Evolutionary conservation across 73 alveolate genomes (phyloP), one percentile per base, ranked within the genome.

Genomic region (Tetrahymena borealis): DNA sequence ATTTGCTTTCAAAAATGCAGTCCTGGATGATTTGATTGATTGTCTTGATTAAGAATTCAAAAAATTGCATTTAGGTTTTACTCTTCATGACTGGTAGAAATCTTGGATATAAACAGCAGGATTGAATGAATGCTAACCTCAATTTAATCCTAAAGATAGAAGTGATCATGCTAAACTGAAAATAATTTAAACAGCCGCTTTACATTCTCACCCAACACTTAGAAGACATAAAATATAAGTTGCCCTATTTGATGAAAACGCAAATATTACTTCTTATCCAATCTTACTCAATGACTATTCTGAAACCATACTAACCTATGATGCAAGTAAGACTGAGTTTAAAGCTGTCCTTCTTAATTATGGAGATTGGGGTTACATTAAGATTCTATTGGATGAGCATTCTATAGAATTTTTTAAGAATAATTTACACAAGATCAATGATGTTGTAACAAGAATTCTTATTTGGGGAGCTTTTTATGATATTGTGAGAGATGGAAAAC

Each of bases 51-150:
- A 95, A 39, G 96, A 95, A 40, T 93, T 79, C 79, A 78, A 93
- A 93, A 79, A 92, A 85, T 38, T 93, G 95, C 93, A 93, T 93
- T 33, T 79, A 79, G 95, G 91, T 92, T 93, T 93, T 28, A 93
- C 95, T 15, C 78, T 93, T 16, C 35, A 90, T 5, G 60, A 93
- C 24, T 94, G 97, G 96, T 93, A 97, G 32, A 94, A 94, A 78
- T 33, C 93, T 39, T 97, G 99, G 99, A 92, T 97, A 38, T 94
- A 95, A 91, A 96, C 94, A 40, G 98, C 99, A n/a, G 98, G 99
- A 90, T 95, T 97, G 92, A 95, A 97, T 98, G 98, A 97, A 94
- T 91, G 97, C 38, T 95, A 94, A 41, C 96, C 97, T 78, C 39
- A 33, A 42, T 94, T 96, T 96, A 97, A 95, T 77, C 78, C 91